Base-by-base conservation (phyloP, 371 early-diverging fungal genomes). In the Mucor plumbeus region DNA sequence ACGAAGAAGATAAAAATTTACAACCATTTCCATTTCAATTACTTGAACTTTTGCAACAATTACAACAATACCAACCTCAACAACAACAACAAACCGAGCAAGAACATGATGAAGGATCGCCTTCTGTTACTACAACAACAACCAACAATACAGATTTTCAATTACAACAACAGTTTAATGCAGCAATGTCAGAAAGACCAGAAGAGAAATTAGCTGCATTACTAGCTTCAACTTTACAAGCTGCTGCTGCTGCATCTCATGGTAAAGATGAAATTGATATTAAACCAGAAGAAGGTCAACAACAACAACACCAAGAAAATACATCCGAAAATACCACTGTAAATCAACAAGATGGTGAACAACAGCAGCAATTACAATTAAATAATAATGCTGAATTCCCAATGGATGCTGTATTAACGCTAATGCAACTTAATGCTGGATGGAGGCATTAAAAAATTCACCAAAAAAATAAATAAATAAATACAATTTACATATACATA, bases 321-420 rank as follows among this genome's bases (percentile, higher is more conserved):
- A 34, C 43, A 34, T 13, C 33, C 8, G 34, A 56, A 39, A 17
- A 60, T 31, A 40, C 35, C 14, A 50, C 17, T 17, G 35, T 41
- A 10, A 39, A 56, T 60, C 50, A 57, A 34, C 33, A 26, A 40
- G 35, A 34, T n/a, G 33, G 13, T 13, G 41, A 19, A 9, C 33
- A 53, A 63, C 43, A 17, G 10, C 53, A 59, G 13, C 61, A 33
- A 40, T 69, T 69, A 38, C 65, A 62, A 65, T 65, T 58, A 36
- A 68, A 67, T 10, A 58, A 47, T 13, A 68, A 75, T 48, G 75
- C 78, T 7, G 86, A 88, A 60, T 86, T 83, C 40, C 87, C 88
- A 1, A 85, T 88, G 86, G 88, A 88, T 68, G 88, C 88, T 21
- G 88, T 88, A 61, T 72, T 87, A 59, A 87, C 88, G 10, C 58